Conservation (phyloP, 352 stramenopile species). For the Blastocystis hominis region DNA sequence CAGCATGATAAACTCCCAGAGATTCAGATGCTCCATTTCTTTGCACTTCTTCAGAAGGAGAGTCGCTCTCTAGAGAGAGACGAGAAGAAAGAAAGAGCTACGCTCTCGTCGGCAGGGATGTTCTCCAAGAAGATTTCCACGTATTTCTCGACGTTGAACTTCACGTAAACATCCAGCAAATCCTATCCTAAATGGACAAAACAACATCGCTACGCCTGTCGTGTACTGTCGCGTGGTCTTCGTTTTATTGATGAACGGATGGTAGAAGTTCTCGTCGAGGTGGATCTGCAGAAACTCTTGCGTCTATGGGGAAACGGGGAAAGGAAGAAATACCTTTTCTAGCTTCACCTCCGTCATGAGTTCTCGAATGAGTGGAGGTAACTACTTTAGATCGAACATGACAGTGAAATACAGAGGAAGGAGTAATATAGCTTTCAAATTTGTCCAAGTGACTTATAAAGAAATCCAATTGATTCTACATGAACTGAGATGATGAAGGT, state of each 20-base stretch:
- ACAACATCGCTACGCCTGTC: neutral
- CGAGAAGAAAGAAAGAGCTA: neutral
- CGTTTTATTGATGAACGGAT: neutral
- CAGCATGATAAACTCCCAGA: conserved; percentile 17
- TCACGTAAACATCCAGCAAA: neutral
- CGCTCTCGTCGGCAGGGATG: neutral
- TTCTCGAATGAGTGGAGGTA: neutral
- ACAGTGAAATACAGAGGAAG: neutral
- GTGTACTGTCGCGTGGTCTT: neutral
- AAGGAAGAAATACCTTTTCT: neutral
- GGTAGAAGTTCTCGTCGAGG: neutral
- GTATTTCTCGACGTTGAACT: neutral
- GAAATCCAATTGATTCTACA: neutral
- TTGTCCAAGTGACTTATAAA: neutral
- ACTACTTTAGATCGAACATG: neutral
- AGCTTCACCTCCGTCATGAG: neutral
- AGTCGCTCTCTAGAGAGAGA: neutral
- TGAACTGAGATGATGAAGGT: neutral
- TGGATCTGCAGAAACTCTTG: neutral
- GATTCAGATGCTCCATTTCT: neutral
- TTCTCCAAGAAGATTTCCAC: neutral
- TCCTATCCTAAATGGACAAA: neutral
- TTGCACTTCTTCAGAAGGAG: neutral
- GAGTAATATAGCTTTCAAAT: neutral
- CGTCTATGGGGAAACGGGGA: neutral